A percentile compares a stretch with the other conserved stretches of the same genome.
These are phyloP conservation scores for Nannizziopsis arthrosporioides DNA, from an alignment of 2,329 filamentous ascomycete genomes.

Conservation along the genomic window DNA sequence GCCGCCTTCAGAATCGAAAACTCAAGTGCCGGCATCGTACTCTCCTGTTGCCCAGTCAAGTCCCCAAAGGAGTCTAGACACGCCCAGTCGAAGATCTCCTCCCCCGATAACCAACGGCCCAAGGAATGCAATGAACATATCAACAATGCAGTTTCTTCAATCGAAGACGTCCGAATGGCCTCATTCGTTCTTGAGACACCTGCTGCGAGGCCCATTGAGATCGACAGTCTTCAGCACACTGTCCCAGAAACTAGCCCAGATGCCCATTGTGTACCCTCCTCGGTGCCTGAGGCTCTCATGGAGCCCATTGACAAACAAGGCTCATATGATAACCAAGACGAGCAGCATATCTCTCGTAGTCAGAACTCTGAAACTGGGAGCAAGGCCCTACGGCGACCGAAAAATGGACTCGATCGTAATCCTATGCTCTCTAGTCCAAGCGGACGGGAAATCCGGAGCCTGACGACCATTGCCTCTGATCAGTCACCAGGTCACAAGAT, in stretches of 20 bases:
- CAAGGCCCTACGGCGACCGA: neutral
- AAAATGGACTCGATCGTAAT: slow-evolving; percentile 9
- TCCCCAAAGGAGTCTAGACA: neutral
- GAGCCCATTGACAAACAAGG: neutral
- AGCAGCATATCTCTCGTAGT: slow-evolving; percentile 2
- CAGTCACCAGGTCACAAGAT: slow-evolving; percentile 25
- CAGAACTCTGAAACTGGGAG: neutral
- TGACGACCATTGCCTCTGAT: slow-evolving; percentile 35
- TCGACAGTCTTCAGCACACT: slow-evolving; percentile 19
- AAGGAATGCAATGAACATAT: neutral
- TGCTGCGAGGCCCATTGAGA: slow-evolving; percentile 18
- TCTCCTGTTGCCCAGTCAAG: neutral
- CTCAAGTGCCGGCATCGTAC: neutral
- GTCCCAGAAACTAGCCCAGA: slow-evolving; percentile 26
- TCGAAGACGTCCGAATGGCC: slow-evolving; percentile 29
- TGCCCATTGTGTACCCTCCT: slow-evolving; percentile 13
- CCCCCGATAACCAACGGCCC: neutral
- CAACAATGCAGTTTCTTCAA: neutral
- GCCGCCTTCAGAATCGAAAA: neutral
- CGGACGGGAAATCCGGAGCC: slow-evolving; percentile 26
- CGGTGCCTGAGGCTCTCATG: neutral
- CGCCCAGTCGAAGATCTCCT: neutral
- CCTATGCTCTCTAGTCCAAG: slow-evolving; percentile 30
- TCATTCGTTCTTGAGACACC: slow-evolving; percentile 33
- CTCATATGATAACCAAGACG: slow-evolving; percentile 3